These are phyloP conservation scores for Euphorbia pulcherrima DNA, from an alignment of 345 rosid genomes.

Conservation along the genomic window DNA sequence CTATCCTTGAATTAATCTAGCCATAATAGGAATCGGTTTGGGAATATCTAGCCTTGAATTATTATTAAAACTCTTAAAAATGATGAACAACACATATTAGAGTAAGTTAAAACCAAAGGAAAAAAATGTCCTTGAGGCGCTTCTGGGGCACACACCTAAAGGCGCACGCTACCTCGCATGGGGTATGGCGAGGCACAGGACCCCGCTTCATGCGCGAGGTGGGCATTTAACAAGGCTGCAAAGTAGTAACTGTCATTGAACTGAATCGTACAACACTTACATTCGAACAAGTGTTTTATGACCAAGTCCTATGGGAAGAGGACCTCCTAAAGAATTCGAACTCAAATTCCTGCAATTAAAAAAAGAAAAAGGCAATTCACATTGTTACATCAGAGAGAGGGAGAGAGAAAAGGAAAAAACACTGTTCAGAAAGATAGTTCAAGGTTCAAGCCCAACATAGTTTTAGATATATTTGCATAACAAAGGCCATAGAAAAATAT, in stretches of 20 bases:
- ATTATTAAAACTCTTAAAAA: no score
- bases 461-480: background rate
- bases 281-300: conserved; percentile 58
- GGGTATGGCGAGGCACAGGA: no score
- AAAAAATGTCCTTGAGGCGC: no score
- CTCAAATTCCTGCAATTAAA: conserved; percentile 69
- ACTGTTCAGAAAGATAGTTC: background rate
- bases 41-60: no score
- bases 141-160: no score
- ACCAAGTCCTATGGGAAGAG: conserved; percentile 73
- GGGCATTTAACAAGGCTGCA: no score
- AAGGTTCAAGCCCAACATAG: background rate
- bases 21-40: no score
- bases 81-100: no score
- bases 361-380: background rate
- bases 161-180: no score
- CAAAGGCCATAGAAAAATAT: background rate
- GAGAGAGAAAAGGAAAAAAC: conserved; percentile 2
- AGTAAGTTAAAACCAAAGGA: no score
- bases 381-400: background rate
- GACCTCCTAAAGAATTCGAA: conserved; percentile 65
- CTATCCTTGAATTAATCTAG: no score
- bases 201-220: no score
- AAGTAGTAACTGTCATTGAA: background rate
- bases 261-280: conserved; percentile 47